These are phyloP conservation scores for Radiomyces spectabilis DNA, from an alignment of 192 early-diverging fungal genomes.

Conservation along the genomic window DNA sequence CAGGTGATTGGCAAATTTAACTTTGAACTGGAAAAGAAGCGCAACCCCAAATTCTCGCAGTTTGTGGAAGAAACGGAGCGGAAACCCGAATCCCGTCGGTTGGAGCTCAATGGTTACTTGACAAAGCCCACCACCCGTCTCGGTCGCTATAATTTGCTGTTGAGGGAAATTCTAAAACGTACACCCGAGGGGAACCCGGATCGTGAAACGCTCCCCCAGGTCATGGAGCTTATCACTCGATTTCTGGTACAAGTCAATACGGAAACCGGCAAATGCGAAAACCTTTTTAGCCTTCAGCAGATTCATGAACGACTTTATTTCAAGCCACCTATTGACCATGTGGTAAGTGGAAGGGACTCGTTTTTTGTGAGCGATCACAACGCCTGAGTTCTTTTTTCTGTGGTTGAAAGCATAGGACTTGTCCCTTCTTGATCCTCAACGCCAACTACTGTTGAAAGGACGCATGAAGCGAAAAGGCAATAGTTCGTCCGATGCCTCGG, in stretches of 20 bases:
- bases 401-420: no score
- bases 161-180: conserved; percentile 73
- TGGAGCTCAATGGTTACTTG: conserved; percentile 83
- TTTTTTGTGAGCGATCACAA: no score
- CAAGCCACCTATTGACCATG: conserved; percentile 26
- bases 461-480: conserved; percentile 63
- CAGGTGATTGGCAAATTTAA: conserved; percentile 77
- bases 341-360: no score
- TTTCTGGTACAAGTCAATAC: conserved; percentile 76
- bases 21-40: conserved; percentile 72
- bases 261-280: conserved; percentile 86
- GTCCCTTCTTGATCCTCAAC: conserved; percentile 60
- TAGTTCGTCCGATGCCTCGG: conserved; percentile 47
- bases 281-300: conserved; percentile 71
- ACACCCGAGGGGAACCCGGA: conserved; percentile 76
- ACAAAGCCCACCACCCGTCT: conserved; percentile 85
- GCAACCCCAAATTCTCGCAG: conserved; percentile 57
- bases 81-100: conserved; percentile 68
- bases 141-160: conserved; percentile 78
- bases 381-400: no score
- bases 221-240: conserved; percentile 61
- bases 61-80: conserved; percentile 78
- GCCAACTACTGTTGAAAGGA: conserved; percentile 75
- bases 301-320: conserved; percentile 63
- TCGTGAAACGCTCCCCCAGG: conserved; percentile 57